These are phyloP conservation scores for Pseudogymnoascus sp. DNA, from an alignment of 2,329 filamentous ascomycete species.

Conservation along the genomic window DNA sequence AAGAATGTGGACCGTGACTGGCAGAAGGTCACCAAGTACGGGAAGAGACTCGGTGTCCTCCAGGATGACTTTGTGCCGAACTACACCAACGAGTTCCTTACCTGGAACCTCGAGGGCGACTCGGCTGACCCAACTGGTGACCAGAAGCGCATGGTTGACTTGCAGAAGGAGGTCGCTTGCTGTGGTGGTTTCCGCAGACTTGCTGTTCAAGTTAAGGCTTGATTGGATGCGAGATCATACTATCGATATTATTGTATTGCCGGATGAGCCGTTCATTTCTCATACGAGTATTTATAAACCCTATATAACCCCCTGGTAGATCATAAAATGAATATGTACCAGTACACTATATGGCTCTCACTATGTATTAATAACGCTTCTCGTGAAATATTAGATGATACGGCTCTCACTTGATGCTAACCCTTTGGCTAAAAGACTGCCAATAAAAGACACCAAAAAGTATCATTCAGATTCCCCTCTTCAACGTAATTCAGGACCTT, in stretches of 20 bases:
- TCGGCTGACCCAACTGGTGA: constrained; percentile 62
- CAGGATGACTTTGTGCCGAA: constrained; percentile 59
- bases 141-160: constrained; percentile 64
- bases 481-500: not conserved
- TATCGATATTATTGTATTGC: not conserved
- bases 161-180: constrained; percentile 60
- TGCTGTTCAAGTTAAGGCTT: constrained; percentile 16
- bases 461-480: not conserved
- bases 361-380: not conserved
- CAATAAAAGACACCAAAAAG: not conserved
- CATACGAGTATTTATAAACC: not conserved
- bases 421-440: not conserved
- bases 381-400: not conserved
- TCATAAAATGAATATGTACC: not conserved
- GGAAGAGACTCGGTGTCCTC: constrained; percentile 64
- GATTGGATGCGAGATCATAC: not conserved
- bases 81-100: constrained; percentile 66
- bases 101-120: constrained; percentile 58
- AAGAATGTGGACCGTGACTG: constrained; percentile 71
- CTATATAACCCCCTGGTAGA: not conserved
- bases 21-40: constrained; percentile 70
- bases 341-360: not conserved
- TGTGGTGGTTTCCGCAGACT: constrained; percentile 58
- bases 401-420: not conserved
- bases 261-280: not conserved